phyloP scores from a whole-genome alignment of 83 land plant genomes.

The Picea mariana region DNA sequence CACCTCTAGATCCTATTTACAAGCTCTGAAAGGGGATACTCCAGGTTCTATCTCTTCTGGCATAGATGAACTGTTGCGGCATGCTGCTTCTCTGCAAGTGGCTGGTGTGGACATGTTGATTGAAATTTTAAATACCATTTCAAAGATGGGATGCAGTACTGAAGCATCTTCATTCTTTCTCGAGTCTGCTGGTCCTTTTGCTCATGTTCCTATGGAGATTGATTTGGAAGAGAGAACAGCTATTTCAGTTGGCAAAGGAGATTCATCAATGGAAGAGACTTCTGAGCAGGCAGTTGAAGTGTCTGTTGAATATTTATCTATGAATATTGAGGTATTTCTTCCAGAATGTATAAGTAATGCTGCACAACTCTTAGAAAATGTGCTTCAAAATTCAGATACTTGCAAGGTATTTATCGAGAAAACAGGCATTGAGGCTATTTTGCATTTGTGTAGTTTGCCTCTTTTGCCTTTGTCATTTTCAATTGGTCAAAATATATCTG shows the following conservation, averaged over 20 bases:
- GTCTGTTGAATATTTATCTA: constrained; percentile 32
- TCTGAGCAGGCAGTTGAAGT: constrained; percentile 40
- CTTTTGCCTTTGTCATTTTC: constrained; percentile 68
- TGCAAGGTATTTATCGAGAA: constrained; percentile 87
- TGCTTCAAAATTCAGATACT: constrained; percentile 90
- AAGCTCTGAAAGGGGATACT: constrained; percentile 72
- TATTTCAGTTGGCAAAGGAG: too few species aligned
- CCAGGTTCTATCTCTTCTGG: constrained; percentile 77
- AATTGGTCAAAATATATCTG: constrained; percentile 77
- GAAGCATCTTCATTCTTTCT: constrained; percentile 32
- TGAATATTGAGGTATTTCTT: constrained; percentile 53
- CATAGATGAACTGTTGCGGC: constrained; percentile 95
- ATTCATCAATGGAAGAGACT: too few species aligned
- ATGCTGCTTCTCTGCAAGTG: constrained; percentile 78
- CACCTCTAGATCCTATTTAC: constrained; percentile 73
- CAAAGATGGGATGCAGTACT: constrained; percentile 61
- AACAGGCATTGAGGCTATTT: constrained; percentile 85
- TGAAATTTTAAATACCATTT: constrained; percentile 74
- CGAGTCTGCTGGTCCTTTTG: constrained; percentile 30
- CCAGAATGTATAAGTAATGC: constrained; percentile 79
- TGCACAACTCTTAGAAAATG: constrained; percentile 76
- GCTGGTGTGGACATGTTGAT: constrained; percentile 92
- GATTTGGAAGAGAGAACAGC: constrained; percentile 50
- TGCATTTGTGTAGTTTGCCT: constrained; percentile 74
- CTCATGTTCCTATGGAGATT: constrained; percentile 85